phyloP scores from a whole-genome alignment of 129 eudicot genomes.

The Rutidosis leptorrhynchoides region DNA sequence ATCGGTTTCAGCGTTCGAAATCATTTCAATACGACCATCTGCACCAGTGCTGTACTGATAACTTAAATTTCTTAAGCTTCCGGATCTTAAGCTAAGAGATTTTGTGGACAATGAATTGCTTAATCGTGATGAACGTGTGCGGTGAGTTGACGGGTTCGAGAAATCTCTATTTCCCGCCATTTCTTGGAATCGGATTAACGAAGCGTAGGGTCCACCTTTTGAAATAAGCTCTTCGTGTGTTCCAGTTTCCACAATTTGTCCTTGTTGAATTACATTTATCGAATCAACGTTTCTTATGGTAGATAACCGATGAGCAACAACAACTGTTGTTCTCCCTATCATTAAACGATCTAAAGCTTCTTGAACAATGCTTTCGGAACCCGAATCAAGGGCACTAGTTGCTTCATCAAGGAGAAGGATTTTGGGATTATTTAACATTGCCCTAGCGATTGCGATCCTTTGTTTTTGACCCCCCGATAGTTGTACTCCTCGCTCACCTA shows the following conservation, averaged over 20 bases:
- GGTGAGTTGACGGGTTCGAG: constrained; percentile 83
- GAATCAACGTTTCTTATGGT: constrained; percentile 93
- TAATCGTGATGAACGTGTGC: constrained; percentile 79
- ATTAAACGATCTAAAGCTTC: constrained; percentile 94
- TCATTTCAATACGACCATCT: constrained; percentile 94
- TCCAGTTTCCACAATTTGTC: constrained; percentile 87
- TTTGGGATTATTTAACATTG: constrained; percentile 90
- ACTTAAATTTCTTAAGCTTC: constrained; percentile 86
- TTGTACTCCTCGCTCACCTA: constrained; percentile 94
- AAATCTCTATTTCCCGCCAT: constrained; percentile 93
- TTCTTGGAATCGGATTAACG: constrained; percentile 89
- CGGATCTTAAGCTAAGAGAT: constrained; percentile 88
- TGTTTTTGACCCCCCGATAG: constrained; percentile 98
- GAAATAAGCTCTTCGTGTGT: constrained; percentile 87
- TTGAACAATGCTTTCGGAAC: constrained; percentile 90
- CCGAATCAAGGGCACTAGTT: constrained; percentile 90
- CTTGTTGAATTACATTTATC: constrained; percentile 89
- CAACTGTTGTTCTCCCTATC: constrained; percentile 93
- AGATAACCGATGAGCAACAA: constrained; percentile 93
- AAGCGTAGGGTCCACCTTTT: constrained; percentile 82
- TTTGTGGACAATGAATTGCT: constrained; percentile 86
- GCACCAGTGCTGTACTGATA: constrained; percentile 94
- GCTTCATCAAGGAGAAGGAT: constrained; percentile 96
- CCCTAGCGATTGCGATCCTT: constrained; percentile 93
- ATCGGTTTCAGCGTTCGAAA: constrained; percentile 89